Percentiles rank a stretch among this genome's conserved stretches.
Conservation (phyloP, 192 early-diverging fungal species). For the Fimicolochytrium jonesii region DNA sequence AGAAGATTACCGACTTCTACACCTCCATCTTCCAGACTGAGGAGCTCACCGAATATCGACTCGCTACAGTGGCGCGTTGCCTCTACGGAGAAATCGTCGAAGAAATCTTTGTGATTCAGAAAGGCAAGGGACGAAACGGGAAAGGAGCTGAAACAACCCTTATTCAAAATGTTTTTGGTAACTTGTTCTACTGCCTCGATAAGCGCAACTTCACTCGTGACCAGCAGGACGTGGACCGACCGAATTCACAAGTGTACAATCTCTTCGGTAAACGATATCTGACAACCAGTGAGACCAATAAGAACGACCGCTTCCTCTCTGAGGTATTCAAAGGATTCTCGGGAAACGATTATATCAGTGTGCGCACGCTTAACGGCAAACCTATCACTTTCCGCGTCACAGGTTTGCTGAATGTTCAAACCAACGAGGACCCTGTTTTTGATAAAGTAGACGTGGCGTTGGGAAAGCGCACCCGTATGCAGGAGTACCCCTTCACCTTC, state of each 20-base stretch:
- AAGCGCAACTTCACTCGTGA: not conserved
- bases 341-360: not conserved
- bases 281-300: not conserved
- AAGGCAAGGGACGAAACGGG: constrained; percentile 12
- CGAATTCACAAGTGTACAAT: constrained; percentile 13
- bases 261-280: constrained; percentile 2
- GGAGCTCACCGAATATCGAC: constrained; percentile 3
- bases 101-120: constrained; percentile 7
- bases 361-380: constrained; percentile 12
- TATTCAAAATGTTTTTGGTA: not conserved
- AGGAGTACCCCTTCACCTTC: constrained; percentile 3
- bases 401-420: constrained; percentile 12
- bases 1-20: not conserved
- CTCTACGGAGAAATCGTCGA: constrained; percentile 7
- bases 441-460: constrained; percentile 2
- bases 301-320: not conserved
- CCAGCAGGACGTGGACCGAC: not conserved
- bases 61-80: not conserved
- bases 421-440: constrained; percentile 8
- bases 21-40: constrained; percentile 1
- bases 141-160: constrained; percentile 16
- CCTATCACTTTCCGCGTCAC: constrained; percentile 17
- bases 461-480: not conserved
- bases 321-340: not conserved
- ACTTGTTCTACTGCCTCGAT: not conserved